Evolutionary conservation across 1,284 basidiomycete genomes (phyloP), one percentile per base, ranked within the genome.

Genomic region (Amylostereum chailletii): DNA sequence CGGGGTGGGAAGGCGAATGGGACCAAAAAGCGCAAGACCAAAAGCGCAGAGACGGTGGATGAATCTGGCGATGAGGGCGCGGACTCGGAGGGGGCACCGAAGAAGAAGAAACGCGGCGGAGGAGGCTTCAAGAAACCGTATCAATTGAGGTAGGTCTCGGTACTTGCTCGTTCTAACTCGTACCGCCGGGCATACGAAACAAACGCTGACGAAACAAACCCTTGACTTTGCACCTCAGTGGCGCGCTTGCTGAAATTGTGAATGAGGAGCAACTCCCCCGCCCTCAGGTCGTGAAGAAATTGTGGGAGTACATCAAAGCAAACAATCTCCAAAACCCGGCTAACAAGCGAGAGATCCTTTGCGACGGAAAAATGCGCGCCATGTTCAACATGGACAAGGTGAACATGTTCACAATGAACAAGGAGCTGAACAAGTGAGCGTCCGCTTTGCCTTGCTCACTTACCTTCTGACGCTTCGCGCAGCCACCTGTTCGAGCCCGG

Each of bases 301-400:
- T 94, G 3, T 94, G 90, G 90, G 78, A 75, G 8, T 85, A 93
- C 65, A 93, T 94, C 66, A 91, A 89, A 62, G 71, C 62, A 7
- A 77, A 89, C 55, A 71, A 81, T 34, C 69, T 93, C 43, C 90
- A 94, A 67, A 90, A 93, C 61, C 89, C 90, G 3, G 62, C 62
- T 5, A 88, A 93, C 66, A 85, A 75, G 66, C 77, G 79, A 53
- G 86, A 91, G 65, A 93, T 94, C 51, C 57, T 93, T 2, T 93
- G 90, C 60, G 90, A 94, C 64, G 70, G 73, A 32, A 72, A 68
- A 38, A 65, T 93, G 57, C 75, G 74, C 51, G 76, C 77, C 7
- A 73, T 93, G 34, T 92, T 93, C 65, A 77, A 76, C 52, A 76
- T 78, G 19, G 83, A 89, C 56, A 79, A 72, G 58, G 42, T 43